Evolutionary conservation across 192 early-diverging fungal genomes (phyloP).

Genomic region (Mycoemilia scoparia): DNA sequence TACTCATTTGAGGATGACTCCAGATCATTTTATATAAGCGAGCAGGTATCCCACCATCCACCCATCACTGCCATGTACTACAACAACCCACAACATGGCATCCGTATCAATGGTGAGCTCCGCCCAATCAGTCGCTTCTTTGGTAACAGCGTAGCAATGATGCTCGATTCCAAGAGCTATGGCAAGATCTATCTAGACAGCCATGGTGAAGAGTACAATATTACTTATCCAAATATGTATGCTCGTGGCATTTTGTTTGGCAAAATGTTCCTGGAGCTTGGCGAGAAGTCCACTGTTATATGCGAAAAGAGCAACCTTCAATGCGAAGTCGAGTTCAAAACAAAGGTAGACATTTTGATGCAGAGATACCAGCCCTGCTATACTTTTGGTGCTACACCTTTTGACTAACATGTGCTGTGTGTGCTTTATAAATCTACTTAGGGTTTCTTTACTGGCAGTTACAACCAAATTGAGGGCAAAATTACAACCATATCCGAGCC

Average conservation of each 20-base stretch:
- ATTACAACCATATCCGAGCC: constrained; percentile 61
- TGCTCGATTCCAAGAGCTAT: constrained; percentile 54
- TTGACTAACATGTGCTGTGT: neutral
- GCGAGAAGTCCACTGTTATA: constrained; percentile 54
- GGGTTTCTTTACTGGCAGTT: constrained; percentile 55
- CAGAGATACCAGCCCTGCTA: too few species aligned
- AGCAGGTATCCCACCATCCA: constrained; percentile 92
- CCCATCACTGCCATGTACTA: constrained; percentile 76
- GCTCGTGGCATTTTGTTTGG: constrained; percentile 85
- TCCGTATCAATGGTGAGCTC: constrained; percentile 63
- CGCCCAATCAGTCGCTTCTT: constrained; percentile 73
- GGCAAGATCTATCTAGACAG: constrained; percentile 31
- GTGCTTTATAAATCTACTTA: constrained; percentile 4
- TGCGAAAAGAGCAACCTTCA: constrained; percentile 58
- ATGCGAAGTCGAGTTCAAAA: constrained; percentile 77
- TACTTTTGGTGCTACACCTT: constrained; percentile 4
- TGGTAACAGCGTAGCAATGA: constrained; percentile 77
- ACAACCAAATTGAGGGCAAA: constrained; percentile 65
- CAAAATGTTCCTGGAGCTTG: constrained; percentile 83
- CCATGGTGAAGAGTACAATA: constrained; percentile 48
- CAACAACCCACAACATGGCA: constrained; percentile 59
- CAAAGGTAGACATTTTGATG: constrained; percentile 49
- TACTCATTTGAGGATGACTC: constrained; percentile 53
- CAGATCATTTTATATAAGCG: constrained; percentile 61
- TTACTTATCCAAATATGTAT: constrained; percentile 84